Evolutionary conservation across 2,329 filamentous ascomycete species (phyloP), one percentile per base, ranked within the genome.

Genomic region (Cladosporium sp.): DNA sequence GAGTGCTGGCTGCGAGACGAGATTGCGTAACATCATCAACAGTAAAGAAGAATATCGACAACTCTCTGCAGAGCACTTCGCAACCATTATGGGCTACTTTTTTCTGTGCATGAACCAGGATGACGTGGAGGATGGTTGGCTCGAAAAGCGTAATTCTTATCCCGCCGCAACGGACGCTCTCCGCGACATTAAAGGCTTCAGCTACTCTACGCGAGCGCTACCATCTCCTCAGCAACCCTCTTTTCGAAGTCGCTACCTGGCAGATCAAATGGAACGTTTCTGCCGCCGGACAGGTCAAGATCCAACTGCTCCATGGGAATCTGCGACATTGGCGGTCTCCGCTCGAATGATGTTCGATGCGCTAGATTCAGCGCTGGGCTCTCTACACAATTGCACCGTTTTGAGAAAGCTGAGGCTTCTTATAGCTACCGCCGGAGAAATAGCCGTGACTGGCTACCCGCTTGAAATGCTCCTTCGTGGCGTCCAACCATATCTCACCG

Each of bases 401-500:
- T 81, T 99, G 52, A 86, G 92, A 37, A 96, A 95, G 69, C 81
- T 97, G 47, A 83, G 91, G 34, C 83, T 97, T 8, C 75, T 97
- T 15, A 81, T 97, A 24, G 88, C 85, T 59, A 76, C 97, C 45
- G 88, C 91, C 24, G 91, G 91, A 0, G 71, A 83, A 0, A 80
- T 86, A 51, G 89, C 89, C n/a, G 78, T 88, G 22, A 77, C 84
- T 39, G 89, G 88, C 0, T 97, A 97, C 68, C 89, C 91, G 10
- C 72, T 97, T 13, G 90, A 99, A 71, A 94, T 97, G 89, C 79
- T 96, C 0, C 79, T 99, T 1, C 89, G 91, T 66, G 87, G 89
- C 1, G 78, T 96, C 19, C 82, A 88, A 9, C 85, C 86, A 0
- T 95, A 91, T 63, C 77, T 97, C 5, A 87, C 87, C 1, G 88